Base-by-base conservation (phyloP, 1,284 basidiomycete genomes). In the Fistulina hepatica region DNA sequence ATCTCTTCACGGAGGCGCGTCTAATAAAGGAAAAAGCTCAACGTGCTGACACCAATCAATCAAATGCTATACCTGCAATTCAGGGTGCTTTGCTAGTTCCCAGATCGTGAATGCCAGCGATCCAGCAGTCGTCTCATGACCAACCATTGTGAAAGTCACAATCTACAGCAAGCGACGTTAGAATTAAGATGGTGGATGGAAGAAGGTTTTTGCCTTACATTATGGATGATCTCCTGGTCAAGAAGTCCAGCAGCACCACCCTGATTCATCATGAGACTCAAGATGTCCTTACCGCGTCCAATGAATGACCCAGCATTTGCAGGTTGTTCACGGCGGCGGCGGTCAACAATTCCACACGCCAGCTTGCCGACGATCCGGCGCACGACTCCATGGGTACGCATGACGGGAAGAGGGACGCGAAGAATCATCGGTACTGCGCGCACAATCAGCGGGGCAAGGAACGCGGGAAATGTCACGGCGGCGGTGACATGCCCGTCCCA, bases 101-200 rank as follows among this genome's bases (percentile, higher is more conserved):
- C 55, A 56, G 5, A 67, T 40, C 3, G 56, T 57, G 43, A 55
- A 67, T 16, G 54, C 52, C 7, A 62, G 46, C 8, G 59, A 53
- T 3, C 52, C 56, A 2, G 61, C 54, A 2, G 62, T 67, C 12
- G 65, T 63, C 37, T 63, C 61, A 43, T 59, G 57, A 3, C 61
- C 61, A 9, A 56, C 58, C 35, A 61, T 50, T 2, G 48, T 51
- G n/a, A 27, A 30, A 30, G 11, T 21, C 21, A 16, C 22, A 36
- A 30, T 33, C 25, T 25, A 21, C 21, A n/a, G n/a, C n/a, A n/a
- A n/a, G n/a, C n/a, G n/a, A n/a, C n/a, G n/a, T n/a, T n/a, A n/a
- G n/a, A n/a, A n/a, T n/a, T n/a, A n/a, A n/a, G n/a, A n/a, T n/a
- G n/a, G n/a, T n/a, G n/a, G n/a, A n/a, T 24, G 24, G 10, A 34